Evolutionary conservation across 805 yeast species (phyloP), one percentile per base, ranked within the genome.

Genomic region (Wickerhamiella kurtzmanii): DNA sequence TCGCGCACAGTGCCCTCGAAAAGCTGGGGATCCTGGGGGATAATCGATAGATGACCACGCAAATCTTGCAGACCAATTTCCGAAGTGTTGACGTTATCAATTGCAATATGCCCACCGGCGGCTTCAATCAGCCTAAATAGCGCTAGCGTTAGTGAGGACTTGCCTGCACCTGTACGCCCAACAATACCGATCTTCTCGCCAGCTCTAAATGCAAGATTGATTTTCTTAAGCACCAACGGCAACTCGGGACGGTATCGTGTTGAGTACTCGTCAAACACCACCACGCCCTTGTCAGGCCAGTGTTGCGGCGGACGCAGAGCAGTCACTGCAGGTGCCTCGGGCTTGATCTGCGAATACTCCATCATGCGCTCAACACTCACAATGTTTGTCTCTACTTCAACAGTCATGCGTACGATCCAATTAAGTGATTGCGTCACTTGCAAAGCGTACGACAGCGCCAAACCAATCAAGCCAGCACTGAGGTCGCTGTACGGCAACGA

Each of bases 361-460:
- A 84, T 72, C 46, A 89, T 79, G 67, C 98, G 79, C 69, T 89
- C 98, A 41, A 94, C 96, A 17, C 95, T 83, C 36, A 92, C 98
- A 67, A 92, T 88, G 64, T 87, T 89, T 11, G 96, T 87, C 65
- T 92, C 98, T 41, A 92, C 95, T 57, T 92, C 98, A 40, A 92
- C 98, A 0, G 96, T 85, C 97, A 88, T 89, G 67, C 99, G 76
- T 25, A 92, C 97, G 65, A 92, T 86, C 96, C 96, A 89, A 64
- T 87, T 89, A 65, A 92, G 74, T 0, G 95, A 75, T 65, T 87
- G 95, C 0, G 99, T 92, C 50, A 88, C 75, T 64, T 86, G 95
- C 52, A 92, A 71, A 2, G 98, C 89, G 65, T 92, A 94, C 42
- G 94, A 82, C 56, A 92, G 82, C 19, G 95, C 81, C 57, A 92